Evolutionary conservation across 2,329 filamentous ascomycete species (phyloP), one percentile per base, ranked within the genome.

Genomic region (Aspergillus chevalieri): DNA sequence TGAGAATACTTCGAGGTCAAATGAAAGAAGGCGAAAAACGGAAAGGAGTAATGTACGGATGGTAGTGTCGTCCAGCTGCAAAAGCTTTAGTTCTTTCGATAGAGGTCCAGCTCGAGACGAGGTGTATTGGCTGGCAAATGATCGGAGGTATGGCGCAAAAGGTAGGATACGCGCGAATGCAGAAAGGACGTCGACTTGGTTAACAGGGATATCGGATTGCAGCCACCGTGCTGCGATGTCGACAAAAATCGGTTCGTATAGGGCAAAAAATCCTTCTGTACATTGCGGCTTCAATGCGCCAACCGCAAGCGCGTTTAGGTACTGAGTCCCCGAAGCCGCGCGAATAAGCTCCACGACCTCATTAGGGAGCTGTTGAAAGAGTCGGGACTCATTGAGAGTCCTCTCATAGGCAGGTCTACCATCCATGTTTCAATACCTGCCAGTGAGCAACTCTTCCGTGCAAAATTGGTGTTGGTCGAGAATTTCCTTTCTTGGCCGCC

Each of bases 191-290:
- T 63, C 64, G 50, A 66, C 56, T 52, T 60, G 62, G 54, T 70
- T 65, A 48, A 58, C 52, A 45, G 65, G 57, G 44, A 61, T 55
- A 54, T 71, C 62, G 42, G 65, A 60, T 33, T 60, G 58, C 46
- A 86, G 75, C 89, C 89, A 95, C 74, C 86, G 78, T 53, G 89
- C 86, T 69, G 86, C 89, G 45, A 94, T 76, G 68, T 96, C 91
- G 59, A 89, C 82, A 61, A 93, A 88, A 38, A 91, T 72, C 53
- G 79, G 74, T 65, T 87, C 83, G 68, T 91, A 90, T 62, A 86
- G 79, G 56, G 80, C 75, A 63, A 93, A 90, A 64, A 95, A 74
- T 49, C 76, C 75, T 63, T 89, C 82, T 61, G 89, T 92, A 67
- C 83, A 79, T 70, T 76, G 74, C 59, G 87, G 78, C 60, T 82